Percentiles rank a stretch among this genome's conserved stretches.
Conservation (phyloP, 768 basidiomycete genomes). For the Sarcomyxa edulis region DNA sequence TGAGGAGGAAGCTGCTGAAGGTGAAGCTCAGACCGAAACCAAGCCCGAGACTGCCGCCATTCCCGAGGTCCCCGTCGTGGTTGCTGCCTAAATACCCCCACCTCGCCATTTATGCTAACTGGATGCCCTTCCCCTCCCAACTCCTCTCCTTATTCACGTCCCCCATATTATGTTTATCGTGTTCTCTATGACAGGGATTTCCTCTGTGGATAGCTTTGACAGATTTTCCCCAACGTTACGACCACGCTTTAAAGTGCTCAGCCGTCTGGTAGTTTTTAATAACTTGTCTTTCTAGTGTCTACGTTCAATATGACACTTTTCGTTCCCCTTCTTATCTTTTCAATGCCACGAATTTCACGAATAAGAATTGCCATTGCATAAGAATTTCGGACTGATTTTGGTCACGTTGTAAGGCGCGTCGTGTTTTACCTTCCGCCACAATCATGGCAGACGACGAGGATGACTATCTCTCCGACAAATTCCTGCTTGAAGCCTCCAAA, state of each 20-base stretch:
- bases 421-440: conserved; percentile 4
- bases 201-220: no score
- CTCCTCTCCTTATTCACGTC: conserved; percentile 10
- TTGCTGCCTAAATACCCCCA: conserved; percentile 14
- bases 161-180: conserved; percentile 6
- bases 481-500: conserved; percentile 46
- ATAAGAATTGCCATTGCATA: no score
- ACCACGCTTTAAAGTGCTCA: no score
- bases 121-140: conserved; percentile 7
- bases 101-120: background rate
- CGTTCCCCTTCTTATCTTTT: no score
- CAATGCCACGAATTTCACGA: no score
- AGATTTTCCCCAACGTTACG: no score
- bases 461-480: conserved; percentile 88
- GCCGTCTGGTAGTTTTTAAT: conserved; percentile 32
- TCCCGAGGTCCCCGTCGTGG: conserved; percentile 1
- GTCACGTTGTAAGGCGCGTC: background rate
- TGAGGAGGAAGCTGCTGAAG: conserved; percentile 46
- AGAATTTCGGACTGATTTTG: no score
- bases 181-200: conserved; percentile 7
- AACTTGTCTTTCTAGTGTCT: conserved; percentile 15
- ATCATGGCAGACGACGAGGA: conserved; percentile 73
- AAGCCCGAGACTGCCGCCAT: conserved; percentile 16
- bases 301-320: background rate
- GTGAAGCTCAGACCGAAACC: conserved; percentile 14